phyloP scores from a whole-genome alignment of 208 protist species.

The Leishmania gerbilli region DNA sequence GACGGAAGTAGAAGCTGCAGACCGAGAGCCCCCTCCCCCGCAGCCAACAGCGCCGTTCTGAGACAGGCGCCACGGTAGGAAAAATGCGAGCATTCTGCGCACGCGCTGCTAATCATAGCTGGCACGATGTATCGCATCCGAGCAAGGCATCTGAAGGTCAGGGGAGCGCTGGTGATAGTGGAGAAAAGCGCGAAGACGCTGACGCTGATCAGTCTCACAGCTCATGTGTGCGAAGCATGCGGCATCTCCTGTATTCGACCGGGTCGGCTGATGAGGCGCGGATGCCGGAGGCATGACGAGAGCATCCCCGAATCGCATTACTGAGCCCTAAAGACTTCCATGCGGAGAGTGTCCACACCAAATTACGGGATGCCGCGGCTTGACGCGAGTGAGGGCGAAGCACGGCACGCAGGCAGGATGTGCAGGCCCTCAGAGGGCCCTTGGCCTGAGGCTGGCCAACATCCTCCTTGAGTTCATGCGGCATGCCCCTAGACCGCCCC shows the following conservation, averaged over 20 bases:
- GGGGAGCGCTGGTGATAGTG: neutral
- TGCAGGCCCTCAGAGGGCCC: neutral
- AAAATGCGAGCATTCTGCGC: neutral
- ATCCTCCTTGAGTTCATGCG: neutral
- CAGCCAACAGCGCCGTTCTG: neutral
- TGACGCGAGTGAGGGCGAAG: neutral
- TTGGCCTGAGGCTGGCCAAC: neutral
- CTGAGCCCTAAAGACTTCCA: neutral
- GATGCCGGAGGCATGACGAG: neutral
- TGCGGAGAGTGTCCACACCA: neutral
- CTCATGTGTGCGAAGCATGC: neutral
- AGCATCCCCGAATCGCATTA: neutral
- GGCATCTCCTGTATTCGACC: neutral
- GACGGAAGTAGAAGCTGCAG: neutral
- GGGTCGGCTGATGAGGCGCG: neutral
- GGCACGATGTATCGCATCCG: neutral
- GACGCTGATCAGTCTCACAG: neutral
- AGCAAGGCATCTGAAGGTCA: neutral
- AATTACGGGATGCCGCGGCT: neutral
- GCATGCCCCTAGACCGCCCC: neutral
- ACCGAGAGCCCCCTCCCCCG: neutral
- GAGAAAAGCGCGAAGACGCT: neutral
- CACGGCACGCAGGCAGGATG: neutral
- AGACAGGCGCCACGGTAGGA: neutral
- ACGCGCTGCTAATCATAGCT: neutral